A percentile compares a stretch with the other conserved stretches of the same genome.
phyloP scores from a whole-genome alignment of 1,284 basidiomycete species.

The Apiotrichum akiyoshidainum region DNA sequence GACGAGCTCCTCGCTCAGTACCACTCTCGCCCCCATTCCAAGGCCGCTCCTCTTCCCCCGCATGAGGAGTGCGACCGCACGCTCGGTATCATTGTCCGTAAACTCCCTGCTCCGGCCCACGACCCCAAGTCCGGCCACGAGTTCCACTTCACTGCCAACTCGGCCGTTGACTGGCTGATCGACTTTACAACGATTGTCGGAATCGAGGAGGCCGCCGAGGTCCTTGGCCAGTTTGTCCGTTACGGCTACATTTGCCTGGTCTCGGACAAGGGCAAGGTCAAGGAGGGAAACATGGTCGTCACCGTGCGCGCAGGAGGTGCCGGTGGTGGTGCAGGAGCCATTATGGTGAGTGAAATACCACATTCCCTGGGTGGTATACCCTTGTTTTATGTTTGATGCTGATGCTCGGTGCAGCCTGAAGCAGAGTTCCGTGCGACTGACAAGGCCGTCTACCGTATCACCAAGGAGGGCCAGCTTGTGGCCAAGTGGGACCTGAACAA shows the following conservation, averaged over 20 bases:
- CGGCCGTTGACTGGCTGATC: conserved; percentile 92
- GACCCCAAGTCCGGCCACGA: conserved; percentile 50
- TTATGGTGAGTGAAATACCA: conserved; percentile 31
- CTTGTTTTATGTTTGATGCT: background rate
- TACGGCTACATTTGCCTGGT: conserved; percentile 86
- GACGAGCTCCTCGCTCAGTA: conserved; percentile 48
- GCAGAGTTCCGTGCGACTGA: conserved; percentile 94
- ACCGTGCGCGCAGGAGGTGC: conserved; percentile 58
- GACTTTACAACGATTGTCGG: conserved; percentile 96
- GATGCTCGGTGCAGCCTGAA: conserved; percentile 59
- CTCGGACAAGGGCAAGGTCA: conserved; percentile 62
- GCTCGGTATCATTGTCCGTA: conserved; percentile 50
- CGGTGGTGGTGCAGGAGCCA: conserved; percentile 44
- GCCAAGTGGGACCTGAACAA: conserved; percentile 69
- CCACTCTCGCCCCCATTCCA: conserved; percentile 40
- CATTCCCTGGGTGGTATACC: background rate
- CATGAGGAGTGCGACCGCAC: conserved; percentile 52
- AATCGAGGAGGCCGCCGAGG: conserved; percentile 93
- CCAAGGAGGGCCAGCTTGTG: conserved; percentile 78
- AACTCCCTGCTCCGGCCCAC: conserved; percentile 5
- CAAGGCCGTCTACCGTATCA: conserved; percentile 89
- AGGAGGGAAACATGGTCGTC: conserved; percentile 82
- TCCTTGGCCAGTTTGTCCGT: conserved; percentile 94
- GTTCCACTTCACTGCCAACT: conserved; percentile 79
- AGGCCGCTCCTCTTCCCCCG: conserved; percentile 25